These are phyloP conservation scores for Lyophyllum decastes DNA, from an alignment of 768 basidiomycete genomes.

Conservation along the genomic window DNA sequence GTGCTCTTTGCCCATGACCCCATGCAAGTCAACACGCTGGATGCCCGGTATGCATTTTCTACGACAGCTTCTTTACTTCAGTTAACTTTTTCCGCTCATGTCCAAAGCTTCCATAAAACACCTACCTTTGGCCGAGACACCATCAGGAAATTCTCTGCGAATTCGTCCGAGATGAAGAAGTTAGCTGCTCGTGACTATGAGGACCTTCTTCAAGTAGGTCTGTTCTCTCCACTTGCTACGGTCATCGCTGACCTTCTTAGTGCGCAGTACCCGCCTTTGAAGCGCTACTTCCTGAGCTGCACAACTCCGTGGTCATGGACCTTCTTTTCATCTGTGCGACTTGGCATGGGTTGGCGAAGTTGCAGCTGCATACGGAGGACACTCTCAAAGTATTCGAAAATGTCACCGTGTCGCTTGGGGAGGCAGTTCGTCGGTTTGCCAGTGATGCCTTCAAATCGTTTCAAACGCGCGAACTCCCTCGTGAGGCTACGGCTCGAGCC, in stretches of 20 bases:
- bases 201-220: conserved; percentile 25
- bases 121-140: conserved; percentile 29
- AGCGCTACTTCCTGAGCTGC: not conserved
- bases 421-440: too few relatives aligned
- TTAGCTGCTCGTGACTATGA: conserved; percentile 26
- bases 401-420: too few relatives aligned
- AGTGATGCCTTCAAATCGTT: too few relatives aligned
- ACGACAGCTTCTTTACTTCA: not conserved
- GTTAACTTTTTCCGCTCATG: not conserved
- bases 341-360: too few relatives aligned
- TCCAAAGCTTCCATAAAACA: conserved; percentile 26
- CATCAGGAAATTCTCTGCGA: conserved; percentile 22
- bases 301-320: not conserved
- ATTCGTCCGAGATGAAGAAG: conserved; percentile 20
- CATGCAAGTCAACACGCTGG: conserved; percentile 17
- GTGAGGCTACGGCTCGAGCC: too few relatives aligned
- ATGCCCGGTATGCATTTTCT: conserved; percentile 18
- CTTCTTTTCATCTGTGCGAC: not conserved
- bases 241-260: not conserved
- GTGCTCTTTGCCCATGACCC: conserved; percentile 23
- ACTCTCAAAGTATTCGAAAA: too few relatives aligned
- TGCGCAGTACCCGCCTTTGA: conserved; percentile 2
- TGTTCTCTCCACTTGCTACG: not conserved
- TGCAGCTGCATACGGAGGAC: too few relatives aligned
- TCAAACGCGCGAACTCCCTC: too few relatives aligned